Percentiles rank a stretch among this genome's conserved stretches.
Conservation (phyloP, 23 red algal species). For the Gracilariopsis chorda region DNA sequence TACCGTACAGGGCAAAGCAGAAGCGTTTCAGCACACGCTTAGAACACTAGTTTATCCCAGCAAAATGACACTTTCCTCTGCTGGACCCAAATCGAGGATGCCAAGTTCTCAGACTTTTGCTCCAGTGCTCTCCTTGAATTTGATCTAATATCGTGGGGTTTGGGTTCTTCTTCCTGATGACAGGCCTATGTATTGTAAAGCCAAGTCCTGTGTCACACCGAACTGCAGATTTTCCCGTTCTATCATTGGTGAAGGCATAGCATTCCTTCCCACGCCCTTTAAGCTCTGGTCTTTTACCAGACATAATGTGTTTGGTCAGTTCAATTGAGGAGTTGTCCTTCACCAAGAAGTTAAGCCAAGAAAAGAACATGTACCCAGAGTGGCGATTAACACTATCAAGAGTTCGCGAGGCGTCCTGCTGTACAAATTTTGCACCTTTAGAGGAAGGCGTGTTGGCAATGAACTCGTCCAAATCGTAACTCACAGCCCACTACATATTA, state of each 20-base stretch:
- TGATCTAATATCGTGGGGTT: not conserved
- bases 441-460: not conserved
- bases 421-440: not conserved
- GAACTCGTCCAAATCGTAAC: conserved; percentile 65
- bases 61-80: not conserved
- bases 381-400: not conserved
- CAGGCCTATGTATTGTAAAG: conserved; percentile 55
- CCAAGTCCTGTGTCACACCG: conserved; percentile 61
- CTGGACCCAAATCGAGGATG: not conserved
- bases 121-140: not conserved
- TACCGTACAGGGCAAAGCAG: too few relatives aligned
- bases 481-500: conserved; percentile 30
- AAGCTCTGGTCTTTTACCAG: not conserved
- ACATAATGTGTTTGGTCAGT: conserved; percentile 1
- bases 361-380: not conserved
- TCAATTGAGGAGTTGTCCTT: not conserved
- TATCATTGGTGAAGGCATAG: not conserved
- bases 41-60: too few relatives aligned
- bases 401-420: not conserved
- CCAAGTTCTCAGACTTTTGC: not conserved
- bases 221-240: conserved; percentile 32
- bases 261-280: not conserved
- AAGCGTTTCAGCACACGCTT: too few relatives aligned
- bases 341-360: conserved; percentile 52
- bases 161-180: not conserved